Evolutionary conservation across 2,329 filamentous ascomycete species (phyloP), one percentile per base, ranked within the genome.

Genomic region (Harringtonia lauricola): DNA sequence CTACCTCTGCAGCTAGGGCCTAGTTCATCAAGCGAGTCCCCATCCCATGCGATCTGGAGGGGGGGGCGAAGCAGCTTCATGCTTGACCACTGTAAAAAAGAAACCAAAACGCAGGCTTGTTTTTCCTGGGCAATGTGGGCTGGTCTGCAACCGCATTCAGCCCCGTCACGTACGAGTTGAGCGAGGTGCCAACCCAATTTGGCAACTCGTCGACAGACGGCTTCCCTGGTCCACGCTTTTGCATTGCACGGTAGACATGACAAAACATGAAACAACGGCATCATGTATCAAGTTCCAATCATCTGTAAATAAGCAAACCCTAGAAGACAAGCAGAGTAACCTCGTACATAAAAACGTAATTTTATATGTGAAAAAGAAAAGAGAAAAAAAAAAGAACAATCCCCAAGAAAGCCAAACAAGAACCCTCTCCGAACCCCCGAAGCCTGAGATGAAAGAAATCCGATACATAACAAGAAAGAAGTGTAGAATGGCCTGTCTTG

Each of bases 1-100:
- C n/a, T 55, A 57, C 43, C 33, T 57, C 28, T 62, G 57, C 46
- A 47, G 51, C 45, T 55, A 58, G 51, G 48, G 58, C n/a, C 24
- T 47, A 51, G n/a, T 58, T 55, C 43, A 35, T 59, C 36, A 57
- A 60, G 39, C 24, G 13, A 24, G 30, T 33, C 4, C 10, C 4
- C 3, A 19, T 26, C 21, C 30, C 12, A 31, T 7, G n/a, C n/a
- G n/a, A n/a, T n/a, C n/a, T n/a, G n/a, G n/a, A n/a, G n/a, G n/a
- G n/a, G n/a, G n/a, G n/a, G n/a, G n/a, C n/a, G n/a, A n/a, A n/a
- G n/a, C n/a, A n/a, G n/a, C n/a, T n/a, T n/a, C n/a, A n/a, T n/a
- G n/a, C n/a, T n/a, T n/a, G n/a, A n/a, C n/a, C n/a, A n/a, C n/a
- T n/a, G n/a, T n/a, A n/a, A n/a, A n/a, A n/a, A n/a, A n/a, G n/a